Evolutionary conservation across 495 filamentous ascomycete genomes (phyloP).

Genomic region (Aspergillus funiculosus): DNA sequence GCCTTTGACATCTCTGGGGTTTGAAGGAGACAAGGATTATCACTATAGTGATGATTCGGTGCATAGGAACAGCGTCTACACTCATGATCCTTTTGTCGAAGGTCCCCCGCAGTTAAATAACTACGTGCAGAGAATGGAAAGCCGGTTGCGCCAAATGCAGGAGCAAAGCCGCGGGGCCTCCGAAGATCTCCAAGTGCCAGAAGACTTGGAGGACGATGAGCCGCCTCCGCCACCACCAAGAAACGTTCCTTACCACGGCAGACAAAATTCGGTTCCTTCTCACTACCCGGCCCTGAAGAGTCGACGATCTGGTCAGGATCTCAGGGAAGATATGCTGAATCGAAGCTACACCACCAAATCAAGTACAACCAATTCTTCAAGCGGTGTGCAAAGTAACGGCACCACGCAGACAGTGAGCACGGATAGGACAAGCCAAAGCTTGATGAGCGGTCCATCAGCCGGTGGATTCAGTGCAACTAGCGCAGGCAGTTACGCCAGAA

Average conservation of each 20-base stretch:
- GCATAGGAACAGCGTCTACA: constrained; percentile 35
- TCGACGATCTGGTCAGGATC: constrained; percentile 80
- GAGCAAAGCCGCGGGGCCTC: constrained; percentile 47
- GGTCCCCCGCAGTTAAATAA: constrained; percentile 67
- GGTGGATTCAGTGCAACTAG: constrained; percentile 91
- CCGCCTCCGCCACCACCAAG: constrained; percentile 59
- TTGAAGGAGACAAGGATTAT: constrained; percentile 50
- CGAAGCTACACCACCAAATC: constrained; percentile 85
- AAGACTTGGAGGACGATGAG: constrained; percentile 37
- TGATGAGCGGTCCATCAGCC: constrained; percentile 92
- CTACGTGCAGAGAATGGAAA: constrained; percentile 87
- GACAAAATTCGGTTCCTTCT: constrained; percentile 42
- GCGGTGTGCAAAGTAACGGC: constrained; percentile 61
- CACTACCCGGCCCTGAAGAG: constrained; percentile 42
- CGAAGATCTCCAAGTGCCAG: constrained; percentile 22
- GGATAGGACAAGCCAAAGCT: constrained; percentile 68
- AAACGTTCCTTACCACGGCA: constrained; percentile 43
- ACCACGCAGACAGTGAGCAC: constrained; percentile 70
- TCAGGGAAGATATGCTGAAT: constrained; percentile 61
- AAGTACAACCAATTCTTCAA: constrained; percentile 67
- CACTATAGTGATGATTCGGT: constrained; percentile 28
- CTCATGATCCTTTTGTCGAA: constrained; percentile 47
- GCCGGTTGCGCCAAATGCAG: constrained; percentile 65
- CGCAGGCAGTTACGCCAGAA: constrained; percentile 82
- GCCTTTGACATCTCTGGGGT: constrained; percentile 68